A percentile compares a stretch with the other conserved stretches of the same genome.
These are phyloP conservation scores for Tephrocybe sp. DNA, from an alignment of 768 basidiomycete genomes.

Conservation along the genomic window DNA sequence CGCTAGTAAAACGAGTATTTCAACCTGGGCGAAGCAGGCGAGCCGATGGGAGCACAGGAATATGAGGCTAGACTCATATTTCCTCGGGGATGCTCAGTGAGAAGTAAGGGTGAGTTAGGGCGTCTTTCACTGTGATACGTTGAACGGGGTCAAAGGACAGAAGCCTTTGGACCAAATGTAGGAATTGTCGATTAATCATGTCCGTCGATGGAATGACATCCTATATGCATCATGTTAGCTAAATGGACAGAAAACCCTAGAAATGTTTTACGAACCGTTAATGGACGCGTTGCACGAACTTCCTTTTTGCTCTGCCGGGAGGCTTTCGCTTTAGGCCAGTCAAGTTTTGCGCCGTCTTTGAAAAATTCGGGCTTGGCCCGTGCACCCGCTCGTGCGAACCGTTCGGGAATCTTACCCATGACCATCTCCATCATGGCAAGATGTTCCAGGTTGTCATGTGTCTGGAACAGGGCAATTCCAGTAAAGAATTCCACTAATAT, in stretches of 20 bases:
- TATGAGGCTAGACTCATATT: conserved; percentile 39
- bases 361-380: conserved; percentile 92
- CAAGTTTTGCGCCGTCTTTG: conserved; percentile 79
- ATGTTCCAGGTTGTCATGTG: conserved; percentile 98
- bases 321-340: conserved; percentile 90
- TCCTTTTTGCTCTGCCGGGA: conserved; percentile 92
- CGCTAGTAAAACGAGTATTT: conserved; percentile 2
- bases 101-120: conserved; percentile 87
- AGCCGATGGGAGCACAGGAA: conserved; percentile 7
- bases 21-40: conserved; percentile 4
- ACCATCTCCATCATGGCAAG: conserved; percentile 99
- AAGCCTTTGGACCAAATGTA: conserved; percentile 84
- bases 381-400: conserved; percentile 72
- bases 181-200: conserved; percentile 71
- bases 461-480: conserved; percentile 97
- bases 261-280: conserved; percentile 56
- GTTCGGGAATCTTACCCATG: conserved; percentile 96
- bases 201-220: conserved; percentile 84
- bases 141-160: conserved; percentile 88
- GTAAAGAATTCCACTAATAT: conserved; percentile 99
- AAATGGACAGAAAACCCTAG: conserved; percentile 5
- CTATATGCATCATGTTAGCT: conserved; percentile 32
- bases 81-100: conserved; percentile 64
- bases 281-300: conserved; percentile 77
- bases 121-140: conserved; percentile 85